Conservation (phyloP, 208 protist genomes). For the Trypanosoma lewisi region DNA sequence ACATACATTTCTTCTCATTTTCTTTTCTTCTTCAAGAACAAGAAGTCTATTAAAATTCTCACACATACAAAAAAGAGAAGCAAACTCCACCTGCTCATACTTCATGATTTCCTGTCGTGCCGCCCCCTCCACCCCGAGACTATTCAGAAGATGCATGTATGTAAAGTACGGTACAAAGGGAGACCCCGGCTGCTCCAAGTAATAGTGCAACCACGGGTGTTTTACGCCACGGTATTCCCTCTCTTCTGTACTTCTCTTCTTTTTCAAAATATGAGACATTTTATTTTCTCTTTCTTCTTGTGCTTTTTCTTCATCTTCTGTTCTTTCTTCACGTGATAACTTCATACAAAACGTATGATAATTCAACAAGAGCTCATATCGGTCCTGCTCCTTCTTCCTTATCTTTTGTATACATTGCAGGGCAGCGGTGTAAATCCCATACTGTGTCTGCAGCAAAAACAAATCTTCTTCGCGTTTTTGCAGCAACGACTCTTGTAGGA, state of each 20-base stretch:
- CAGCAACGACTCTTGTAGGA: conserved; percentile 35
- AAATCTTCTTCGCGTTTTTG: conserved; percentile 24
- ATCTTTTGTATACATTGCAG: conserved; percentile 35
- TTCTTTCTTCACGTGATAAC: background rate
- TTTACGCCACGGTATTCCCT: background rate
- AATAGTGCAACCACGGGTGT: background rate
- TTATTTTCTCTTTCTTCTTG: background rate
- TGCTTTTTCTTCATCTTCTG: too few relatives aligned
- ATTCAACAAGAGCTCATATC: conserved; percentile 30
- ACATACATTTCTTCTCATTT: background rate
- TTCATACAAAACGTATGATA: conserved; percentile 27
- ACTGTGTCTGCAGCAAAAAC: conserved; percentile 14
- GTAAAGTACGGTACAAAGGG: conserved; percentile 15
- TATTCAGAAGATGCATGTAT: conserved; percentile 12
- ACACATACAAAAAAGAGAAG: conserved; percentile 7
- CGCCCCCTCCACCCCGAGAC: conserved; percentile 1
- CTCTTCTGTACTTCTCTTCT: background rate
- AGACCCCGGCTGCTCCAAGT: background rate
- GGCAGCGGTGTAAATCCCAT: conserved; percentile 26
- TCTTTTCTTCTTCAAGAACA: background rate
- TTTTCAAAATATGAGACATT: background rate
- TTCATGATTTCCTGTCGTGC: background rate
- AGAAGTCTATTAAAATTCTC: background rate
- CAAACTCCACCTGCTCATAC: conserved; percentile 3
- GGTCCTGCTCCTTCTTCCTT: conserved; percentile 35